These are phyloP conservation scores for Nasturtium officinale DNA, from an alignment of 345 rosid species.

Conservation along the genomic window DNA sequence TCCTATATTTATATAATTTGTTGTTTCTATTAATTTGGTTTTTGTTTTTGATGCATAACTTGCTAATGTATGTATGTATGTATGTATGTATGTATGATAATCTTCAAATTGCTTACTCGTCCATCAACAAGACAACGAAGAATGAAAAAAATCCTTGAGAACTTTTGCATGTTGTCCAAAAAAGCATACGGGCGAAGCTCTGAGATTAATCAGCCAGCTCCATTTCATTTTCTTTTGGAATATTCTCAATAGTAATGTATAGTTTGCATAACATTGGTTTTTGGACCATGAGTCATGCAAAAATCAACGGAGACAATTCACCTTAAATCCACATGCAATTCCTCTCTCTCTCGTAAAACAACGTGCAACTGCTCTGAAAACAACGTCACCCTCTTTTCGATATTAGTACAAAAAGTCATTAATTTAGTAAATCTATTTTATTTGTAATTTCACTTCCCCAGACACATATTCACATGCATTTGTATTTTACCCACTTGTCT, in stretches of 20 bases:
- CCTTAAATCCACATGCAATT: slow-evolving; percentile 41
- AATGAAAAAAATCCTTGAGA: not conserved
- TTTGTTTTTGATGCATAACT: not conserved
- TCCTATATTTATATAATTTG: not conserved
- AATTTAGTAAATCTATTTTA: not conserved
- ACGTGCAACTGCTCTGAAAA: slow-evolving; percentile 36
- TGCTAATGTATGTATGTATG: not conserved
- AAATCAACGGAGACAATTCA: slow-evolving; percentile 27
- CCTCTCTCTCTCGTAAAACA: slow-evolving; percentile 18
- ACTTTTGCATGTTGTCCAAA: not conserved
- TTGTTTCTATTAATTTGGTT: not conserved
- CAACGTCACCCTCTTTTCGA: slow-evolving; percentile 27
- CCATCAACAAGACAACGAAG: not conserved
- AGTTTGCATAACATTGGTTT: not conserved
- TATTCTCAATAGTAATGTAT: not conserved
- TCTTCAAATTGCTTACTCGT: not conserved
- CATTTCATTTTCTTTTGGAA: not conserved
- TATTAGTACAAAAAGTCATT: not conserved
- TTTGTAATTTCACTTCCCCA: slow-evolving; percentile 7
- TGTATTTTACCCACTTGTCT: slow-evolving; percentile 25
- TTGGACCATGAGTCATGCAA: not conserved
- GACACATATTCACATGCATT: slow-evolving; percentile 28
- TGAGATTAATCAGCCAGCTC: not conserved
- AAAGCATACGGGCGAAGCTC: not conserved
- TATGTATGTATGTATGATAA: not conserved